These are phyloP conservation scores for Oidium heveae DNA, from an alignment of 2,329 filamentous ascomycete species.

Conservation along the genomic window DNA sequence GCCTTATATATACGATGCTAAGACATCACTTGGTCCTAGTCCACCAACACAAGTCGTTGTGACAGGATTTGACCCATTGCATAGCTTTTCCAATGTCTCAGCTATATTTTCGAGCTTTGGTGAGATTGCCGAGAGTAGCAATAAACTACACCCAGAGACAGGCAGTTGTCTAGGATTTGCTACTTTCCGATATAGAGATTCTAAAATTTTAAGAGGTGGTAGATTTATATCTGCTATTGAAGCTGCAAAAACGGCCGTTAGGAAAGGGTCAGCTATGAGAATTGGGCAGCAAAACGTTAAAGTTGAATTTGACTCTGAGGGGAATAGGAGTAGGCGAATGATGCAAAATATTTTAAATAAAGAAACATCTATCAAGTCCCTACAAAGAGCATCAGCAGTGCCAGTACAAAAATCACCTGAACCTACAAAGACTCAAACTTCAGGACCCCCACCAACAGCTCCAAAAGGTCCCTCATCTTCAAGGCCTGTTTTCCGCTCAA, in stretches of 20 bases:
- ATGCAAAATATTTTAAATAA: conserved; percentile 49
- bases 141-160: conserved; percentile 84
- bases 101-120: conserved; percentile 59
- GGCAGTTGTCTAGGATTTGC: conserved; percentile 87
- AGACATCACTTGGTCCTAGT: conserved; percentile 65
- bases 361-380: conserved; percentile 19
- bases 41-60: conserved; percentile 81
- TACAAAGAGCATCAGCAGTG: conserved; percentile 9
- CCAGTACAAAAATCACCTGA: conserved; percentile 15
- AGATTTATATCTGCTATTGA: conserved; percentile 42
- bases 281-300: conserved; percentile 55
- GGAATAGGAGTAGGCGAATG: conserved; percentile 54
- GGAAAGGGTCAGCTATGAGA: conserved; percentile 50
- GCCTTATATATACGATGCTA: conserved; percentile 58
- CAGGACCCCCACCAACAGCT: conserved; percentile 54
- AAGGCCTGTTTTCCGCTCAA: conserved; percentile 11
- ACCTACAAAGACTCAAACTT: conserved; percentile 17
- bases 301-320: conserved; percentile 76
- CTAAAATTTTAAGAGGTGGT: conserved; percentile 17
- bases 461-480: conserved; percentile 45
- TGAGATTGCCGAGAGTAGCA: conserved; percentile 73
- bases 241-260: conserved; percentile 58
- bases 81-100: conserved; percentile 51
- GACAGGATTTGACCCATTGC: conserved; percentile 84
- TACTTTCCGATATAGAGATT: conserved; percentile 69